A percentile compares a stretch with the other conserved stretches of the same genome.
Conservation (phyloP, 495 filamentous ascomycete species). For the Staphylotrichum tortipilum region DNA sequence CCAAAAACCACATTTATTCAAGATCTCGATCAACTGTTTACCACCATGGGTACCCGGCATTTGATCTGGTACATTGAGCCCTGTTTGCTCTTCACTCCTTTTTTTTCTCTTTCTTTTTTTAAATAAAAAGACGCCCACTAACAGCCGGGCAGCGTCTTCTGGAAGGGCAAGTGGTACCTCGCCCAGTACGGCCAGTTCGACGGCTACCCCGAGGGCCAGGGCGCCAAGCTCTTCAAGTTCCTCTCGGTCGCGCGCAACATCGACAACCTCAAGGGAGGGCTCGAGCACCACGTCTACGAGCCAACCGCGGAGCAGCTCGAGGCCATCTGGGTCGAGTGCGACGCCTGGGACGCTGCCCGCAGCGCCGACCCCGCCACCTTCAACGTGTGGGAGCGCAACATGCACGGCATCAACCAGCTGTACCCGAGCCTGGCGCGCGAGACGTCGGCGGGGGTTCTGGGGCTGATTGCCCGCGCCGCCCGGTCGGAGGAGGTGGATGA, state of each 20-base stretch:
- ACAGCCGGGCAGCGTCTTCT: slow-evolving; percentile 5
- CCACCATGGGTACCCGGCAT: slow-evolving; percentile 12
- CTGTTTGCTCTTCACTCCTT: background rate
- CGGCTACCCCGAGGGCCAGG: slow-evolving; percentile 11
- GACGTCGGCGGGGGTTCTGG: slow-evolving; percentile 3
- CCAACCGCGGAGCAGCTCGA: slow-evolving; percentile 1
- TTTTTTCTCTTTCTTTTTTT: background rate
- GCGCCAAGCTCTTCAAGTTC: slow-evolving; percentile 6
- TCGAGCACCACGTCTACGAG: slow-evolving; percentile 9
- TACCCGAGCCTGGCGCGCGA: slow-evolving; percentile 6
- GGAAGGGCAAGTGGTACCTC: slow-evolving; percentile 8
- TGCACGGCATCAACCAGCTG: background rate
- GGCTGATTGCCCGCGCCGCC: slow-evolving; percentile 3
- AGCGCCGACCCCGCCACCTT: background rate
- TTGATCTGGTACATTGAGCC: slow-evolving; percentile 4
- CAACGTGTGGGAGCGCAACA: background rate
- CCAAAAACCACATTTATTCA: too few species aligned
- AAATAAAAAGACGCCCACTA: too few species aligned
- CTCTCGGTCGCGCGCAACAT: slow-evolving; percentile 10
- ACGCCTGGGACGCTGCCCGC: slow-evolving; percentile 2
- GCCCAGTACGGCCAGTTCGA: slow-evolving; percentile 14
- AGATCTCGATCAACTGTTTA: too few species aligned
- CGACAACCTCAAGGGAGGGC: slow-evolving; percentile 10
- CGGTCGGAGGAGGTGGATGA: background rate
- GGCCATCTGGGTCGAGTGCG: slow-evolving; percentile 4